A percentile compares a stretch with the other conserved stretches of the same genome.
Evolutionary conservation across 768 basidiomycete genomes (phyloP).

Genomic region (Kwoniella sp.): DNA sequence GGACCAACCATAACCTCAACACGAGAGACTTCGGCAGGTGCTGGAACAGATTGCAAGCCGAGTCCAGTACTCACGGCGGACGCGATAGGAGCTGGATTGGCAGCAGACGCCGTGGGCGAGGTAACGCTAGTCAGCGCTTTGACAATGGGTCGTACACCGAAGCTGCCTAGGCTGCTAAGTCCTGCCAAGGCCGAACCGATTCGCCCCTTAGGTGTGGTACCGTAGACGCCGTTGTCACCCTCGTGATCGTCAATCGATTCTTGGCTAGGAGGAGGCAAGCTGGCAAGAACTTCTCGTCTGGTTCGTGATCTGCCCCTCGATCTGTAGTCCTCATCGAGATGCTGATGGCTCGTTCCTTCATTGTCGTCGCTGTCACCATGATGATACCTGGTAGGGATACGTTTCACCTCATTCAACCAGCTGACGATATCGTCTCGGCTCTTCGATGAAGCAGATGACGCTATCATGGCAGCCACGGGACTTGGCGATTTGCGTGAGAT

Average conservation of each 20-base stretch:
- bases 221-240: constrained; percentile 18
- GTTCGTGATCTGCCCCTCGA: constrained; percentile 22
- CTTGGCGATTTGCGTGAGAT: constrained; percentile 21
- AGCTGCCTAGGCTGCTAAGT: constrained; percentile 28
- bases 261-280: constrained; percentile 24
- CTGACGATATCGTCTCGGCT: constrained; percentile 50
- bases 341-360: no score
- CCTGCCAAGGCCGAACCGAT: constrained; percentile 39
- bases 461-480: constrained; percentile 46
- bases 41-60: constrained; percentile 34
- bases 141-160: constrained; percentile 40
- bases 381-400: constrained; percentile 17
- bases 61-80: constrained; percentile 12
- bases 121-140: constrained; percentile 41
- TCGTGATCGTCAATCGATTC: constrained; percentile 26
- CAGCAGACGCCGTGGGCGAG: constrained; percentile 9
- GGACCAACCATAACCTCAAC: constrained; percentile 33
- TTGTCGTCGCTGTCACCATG: not conserved
- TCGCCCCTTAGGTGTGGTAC: constrained; percentile 46
- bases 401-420: constrained; percentile 44
- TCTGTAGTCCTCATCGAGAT: not conserved
- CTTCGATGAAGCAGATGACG: constrained; percentile 44
- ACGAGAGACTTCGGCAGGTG: constrained; percentile 33
- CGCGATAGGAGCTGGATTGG: not conserved
- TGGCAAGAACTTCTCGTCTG: constrained; percentile 21